These are phyloP conservation scores for Emiliania huxleyi DNA, from an alignment of 78 protist genomes.

Conservation along the genomic window DNA sequence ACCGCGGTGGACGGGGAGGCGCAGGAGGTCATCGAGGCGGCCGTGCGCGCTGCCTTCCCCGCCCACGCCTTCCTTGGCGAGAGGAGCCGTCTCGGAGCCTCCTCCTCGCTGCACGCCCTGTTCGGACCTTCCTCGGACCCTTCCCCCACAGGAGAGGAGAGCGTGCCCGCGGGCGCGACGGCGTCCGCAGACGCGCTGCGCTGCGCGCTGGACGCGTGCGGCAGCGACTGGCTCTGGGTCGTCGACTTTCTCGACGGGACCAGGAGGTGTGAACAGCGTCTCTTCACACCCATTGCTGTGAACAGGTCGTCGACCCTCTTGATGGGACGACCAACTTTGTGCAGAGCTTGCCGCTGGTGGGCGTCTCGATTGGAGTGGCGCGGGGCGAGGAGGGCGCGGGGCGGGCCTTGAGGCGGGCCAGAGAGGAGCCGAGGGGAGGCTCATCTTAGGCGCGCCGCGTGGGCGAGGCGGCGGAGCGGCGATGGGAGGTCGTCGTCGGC, in stretches of 20 bases:
- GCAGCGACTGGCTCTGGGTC: conserved; percentile 62
- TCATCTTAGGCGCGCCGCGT: too few species aligned
- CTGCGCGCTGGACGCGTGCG: background rate
- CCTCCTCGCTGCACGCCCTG: too few species aligned
- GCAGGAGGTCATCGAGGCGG: background rate
- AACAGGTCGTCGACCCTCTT: too few species aligned
- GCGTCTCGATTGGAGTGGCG: conserved; percentile 61
- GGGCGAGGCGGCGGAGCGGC: background rate
- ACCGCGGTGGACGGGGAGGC: background rate
- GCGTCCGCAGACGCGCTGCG: background rate
- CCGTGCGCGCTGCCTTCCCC: background rate
- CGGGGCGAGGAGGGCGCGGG: too few species aligned
- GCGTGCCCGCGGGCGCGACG: background rate
- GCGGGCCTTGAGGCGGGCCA: too few species aligned
- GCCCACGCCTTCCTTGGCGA: conserved; percentile 29
- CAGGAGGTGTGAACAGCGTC: too few species aligned
- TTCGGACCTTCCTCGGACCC: too few species aligned
- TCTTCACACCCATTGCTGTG: too few species aligned
- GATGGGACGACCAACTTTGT: conserved; percentile 89
- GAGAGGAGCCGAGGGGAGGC: too few species aligned
- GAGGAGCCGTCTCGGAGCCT: too few species aligned
- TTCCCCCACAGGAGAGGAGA: too few species aligned
- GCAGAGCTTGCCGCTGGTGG: conserved; percentile 52
- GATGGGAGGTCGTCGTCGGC: conserved; percentile 51
- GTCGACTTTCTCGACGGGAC: conserved; percentile 85